phyloP scores from a whole-genome alignment of 2,329 filamentous ascomycete species.

The Eurotiales sp. region DNA sequence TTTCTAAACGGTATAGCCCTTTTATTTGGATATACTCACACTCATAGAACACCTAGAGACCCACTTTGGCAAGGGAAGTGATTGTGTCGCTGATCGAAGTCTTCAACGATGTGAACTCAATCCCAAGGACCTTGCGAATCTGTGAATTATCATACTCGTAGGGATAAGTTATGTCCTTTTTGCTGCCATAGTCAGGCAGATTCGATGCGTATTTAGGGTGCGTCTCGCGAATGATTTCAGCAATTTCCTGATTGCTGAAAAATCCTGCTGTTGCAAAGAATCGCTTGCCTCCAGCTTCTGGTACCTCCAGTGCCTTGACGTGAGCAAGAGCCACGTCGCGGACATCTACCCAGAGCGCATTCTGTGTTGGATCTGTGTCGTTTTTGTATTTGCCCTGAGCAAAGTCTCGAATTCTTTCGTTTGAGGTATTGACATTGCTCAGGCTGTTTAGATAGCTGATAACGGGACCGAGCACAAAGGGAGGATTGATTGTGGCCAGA shows the following conservation, averaged over 20 bases:
- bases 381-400: constrained; percentile 60
- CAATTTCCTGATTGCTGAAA: constrained; percentile 41
- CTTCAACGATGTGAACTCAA: constrained; percentile 39
- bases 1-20: too few species aligned
- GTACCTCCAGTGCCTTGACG: constrained; percentile 43
- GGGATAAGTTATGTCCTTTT: constrained; percentile 26
- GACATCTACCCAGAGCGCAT: constrained; percentile 57
- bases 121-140: constrained; percentile 38
- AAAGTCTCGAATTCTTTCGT: constrained; percentile 61
- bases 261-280: constrained; percentile 44
- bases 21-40: too few species aligned
- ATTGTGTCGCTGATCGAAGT: constrained; percentile 37
- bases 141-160: constrained; percentile 38
- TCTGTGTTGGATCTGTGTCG: constrained; percentile 55
- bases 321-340: constrained; percentile 48
- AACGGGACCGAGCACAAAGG: constrained; percentile 61
- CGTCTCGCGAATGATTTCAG: constrained; percentile 38
- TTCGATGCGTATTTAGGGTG: constrained; percentile 41
- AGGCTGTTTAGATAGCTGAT: constrained; percentile 61
- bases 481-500: constrained; percentile 59
- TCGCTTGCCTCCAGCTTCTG: constrained; percentile 43
- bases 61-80: constrained; percentile 31
- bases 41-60: constrained; percentile 22
- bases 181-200: constrained; percentile 35
- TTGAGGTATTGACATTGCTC: constrained; percentile 68